Evolutionary conservation across 2,329 filamentous ascomycete species (phyloP).

Genomic region (Dendryphion nanum): DNA sequence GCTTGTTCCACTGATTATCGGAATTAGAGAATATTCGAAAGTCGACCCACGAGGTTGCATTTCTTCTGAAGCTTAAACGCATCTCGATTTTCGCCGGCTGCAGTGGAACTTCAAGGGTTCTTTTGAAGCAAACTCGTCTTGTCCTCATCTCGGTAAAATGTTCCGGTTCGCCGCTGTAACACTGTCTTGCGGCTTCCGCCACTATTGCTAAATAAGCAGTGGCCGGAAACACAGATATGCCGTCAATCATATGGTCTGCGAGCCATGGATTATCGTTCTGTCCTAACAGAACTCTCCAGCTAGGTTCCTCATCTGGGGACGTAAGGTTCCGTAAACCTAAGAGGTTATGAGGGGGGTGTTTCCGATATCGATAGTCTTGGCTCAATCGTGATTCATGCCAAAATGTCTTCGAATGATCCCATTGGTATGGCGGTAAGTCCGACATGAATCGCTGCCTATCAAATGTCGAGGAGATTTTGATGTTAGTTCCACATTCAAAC

Average conservation of each 20-base stretch:
- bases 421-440: not conserved
- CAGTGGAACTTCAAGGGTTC: too few relatives aligned
- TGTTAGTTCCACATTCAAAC: not conserved
- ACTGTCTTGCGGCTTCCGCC: not conserved
- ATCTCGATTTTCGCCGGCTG: not conserved
- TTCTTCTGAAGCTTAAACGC: not conserved
- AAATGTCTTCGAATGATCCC: too few relatives aligned
- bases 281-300: conserved; percentile 1
- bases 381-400: too few relatives aligned
- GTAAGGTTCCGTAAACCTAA: not conserved
- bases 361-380: not conserved
- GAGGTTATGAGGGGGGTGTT: not conserved
- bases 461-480: not conserved
- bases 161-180: not conserved
- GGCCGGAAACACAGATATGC: conserved; percentile 7
- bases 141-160: not conserved
- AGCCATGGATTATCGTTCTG: conserved; percentile 20
- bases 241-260: conserved; percentile 21
- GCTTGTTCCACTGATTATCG: too few relatives aligned
- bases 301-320: not conserved
- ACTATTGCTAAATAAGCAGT: conserved; percentile 3
- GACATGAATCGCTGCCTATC: not conserved
- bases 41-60: too few relatives aligned
- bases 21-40: too few relatives aligned
- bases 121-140: not conserved